Base-by-base conservation (phyloP, 176 grass and related monocot genomes). In the Eragrostis curvula region DNA sequence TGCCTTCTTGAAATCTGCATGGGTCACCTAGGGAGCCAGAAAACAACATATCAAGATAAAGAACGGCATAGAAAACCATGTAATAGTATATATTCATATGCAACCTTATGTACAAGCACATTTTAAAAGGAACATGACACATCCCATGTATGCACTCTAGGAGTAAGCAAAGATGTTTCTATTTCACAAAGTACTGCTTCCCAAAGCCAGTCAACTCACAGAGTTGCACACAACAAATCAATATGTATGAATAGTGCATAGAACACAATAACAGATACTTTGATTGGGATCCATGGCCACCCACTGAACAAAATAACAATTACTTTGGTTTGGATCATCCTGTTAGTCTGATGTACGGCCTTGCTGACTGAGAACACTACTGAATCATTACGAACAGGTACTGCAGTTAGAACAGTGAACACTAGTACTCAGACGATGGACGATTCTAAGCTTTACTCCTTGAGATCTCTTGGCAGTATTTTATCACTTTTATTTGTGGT, bases 1-100 rank as follows among this genome's bases (percentile, higher is more conserved):
- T 16, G 95, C 95, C 81, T 95, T 98, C 88, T 93, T 98, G 74
- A 95, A 96, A 79, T 99, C 96, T 0, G 68, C 39, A 71, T 99
- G 96, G 9, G 85, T 99, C 28, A 99, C 93, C 96, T 99, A 29
- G 27, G 59, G 36, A 68, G 73, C 23, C 30, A 50, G 32, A 60
- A 81, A 82, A 84, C n/a, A 78, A 10, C 3, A 61, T 5, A 51
- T 62, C 72, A 73, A 18, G 15, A 25, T 59, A n/a, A 80, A 43
- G 29, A 43, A 74, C 25, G 14, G 21, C 3, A 48, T 23, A 64
- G 21, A n/a, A 47, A 68, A 27, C 45, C 39, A 52, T 63, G 68
- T 2, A 43, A 80, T 59, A 15, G 12, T 23, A 87, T 3, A 56
- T 49, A 12, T 11, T 52, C 41, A 18, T 0, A 39, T 20, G 11